Evolutionary conservation across 495 filamentous ascomycete species (phyloP), one percentile per base, ranked within the genome.

Genomic region (Cladorrhinum samala): DNA sequence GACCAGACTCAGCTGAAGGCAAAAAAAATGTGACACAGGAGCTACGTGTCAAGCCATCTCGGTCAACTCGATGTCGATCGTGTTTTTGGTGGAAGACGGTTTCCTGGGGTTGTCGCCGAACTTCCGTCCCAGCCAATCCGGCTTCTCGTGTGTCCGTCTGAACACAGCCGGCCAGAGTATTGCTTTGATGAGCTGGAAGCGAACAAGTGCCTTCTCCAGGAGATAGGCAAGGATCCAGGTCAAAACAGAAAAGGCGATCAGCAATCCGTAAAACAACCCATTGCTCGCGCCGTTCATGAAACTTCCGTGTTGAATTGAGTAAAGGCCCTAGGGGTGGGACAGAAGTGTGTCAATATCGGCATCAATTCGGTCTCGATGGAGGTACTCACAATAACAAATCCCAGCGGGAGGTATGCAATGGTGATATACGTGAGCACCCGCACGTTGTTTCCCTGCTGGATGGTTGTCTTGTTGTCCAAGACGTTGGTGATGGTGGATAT

Each of bases 401-500:
- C 55, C 19, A 54, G 45, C 18, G 55, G 55, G 4, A 58, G 25
- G 23, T 53, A 58, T 0, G 45, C 50, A 20, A 58, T 58, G n/a
- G 55, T 58, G 18, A 58, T 53, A 19, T 58, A 58, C 1, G 55
- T 58, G 0, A 58, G 46, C 1, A 45, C 53, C 9, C 50, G 50
- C 30, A 58, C 53, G n/a, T 53, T 58, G 45, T 58, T 58, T 1
- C 55, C 50, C 25, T 58, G 55, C 14, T 50, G 50, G 25, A 58
- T 53, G 0, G 55, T 53, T 4, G 55, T 58, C 30, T 53, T 38
- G 55, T 53, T 58, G 55, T 58, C 50, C 11, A 53, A 45, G 1
- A 57, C 55, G 20, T 57, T 57, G 21, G 55, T 53, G 50, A 58
- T 53, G 9, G 50, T 58, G 16, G 55, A 57, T 21, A 57, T 57